A percentile compares a stretch with the other conserved stretches of the same genome.
Conservation (phyloP, 768 basidiomycete species). For the Dentipellis fragilis region DNA sequence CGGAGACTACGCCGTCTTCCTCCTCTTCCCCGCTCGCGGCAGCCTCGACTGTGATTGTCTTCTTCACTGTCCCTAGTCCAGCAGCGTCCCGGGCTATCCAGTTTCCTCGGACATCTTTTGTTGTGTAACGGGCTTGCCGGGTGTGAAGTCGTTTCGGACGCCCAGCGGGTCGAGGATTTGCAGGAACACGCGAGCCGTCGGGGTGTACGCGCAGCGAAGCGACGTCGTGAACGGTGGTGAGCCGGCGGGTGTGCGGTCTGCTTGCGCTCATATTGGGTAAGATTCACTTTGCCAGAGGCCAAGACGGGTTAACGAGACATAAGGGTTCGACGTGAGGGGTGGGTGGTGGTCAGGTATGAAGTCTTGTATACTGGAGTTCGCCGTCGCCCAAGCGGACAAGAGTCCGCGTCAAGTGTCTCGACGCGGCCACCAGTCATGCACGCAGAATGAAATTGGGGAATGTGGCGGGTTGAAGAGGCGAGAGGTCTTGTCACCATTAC, state of each 20-base stretch:
- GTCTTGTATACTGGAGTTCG: too few species aligned
- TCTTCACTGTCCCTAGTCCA: constrained; percentile 34
- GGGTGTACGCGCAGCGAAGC: constrained; percentile 55
- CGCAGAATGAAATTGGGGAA: too few species aligned
- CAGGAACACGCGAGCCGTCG: constrained; percentile 52
- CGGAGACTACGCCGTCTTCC: constrained; percentile 4
- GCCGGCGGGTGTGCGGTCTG: background rate
- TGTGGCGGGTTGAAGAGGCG: too few species aligned
- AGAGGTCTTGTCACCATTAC: too few species aligned
- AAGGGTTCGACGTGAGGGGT: too few species aligned
- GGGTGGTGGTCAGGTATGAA: too few species aligned
- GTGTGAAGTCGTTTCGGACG: constrained; percentile 24
- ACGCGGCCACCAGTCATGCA: too few species aligned
- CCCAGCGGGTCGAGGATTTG: constrained; percentile 7
- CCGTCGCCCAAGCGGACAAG: too few species aligned
- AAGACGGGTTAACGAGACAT: too few species aligned
- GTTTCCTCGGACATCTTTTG: constrained; percentile 42
- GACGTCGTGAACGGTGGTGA: constrained; percentile 49
- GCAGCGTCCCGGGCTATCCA: constrained; percentile 64
- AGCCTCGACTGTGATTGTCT: constrained; percentile 4
- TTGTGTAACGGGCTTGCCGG: constrained; percentile 25
- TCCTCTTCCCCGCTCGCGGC: constrained; percentile 13
- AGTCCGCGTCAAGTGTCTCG: too few species aligned
- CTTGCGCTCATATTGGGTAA: background rate
- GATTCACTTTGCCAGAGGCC: too few species aligned